Evolutionary conservation across 805 yeast genomes (phyloP).

Genomic region (Saccharomycopsis babjevae): DNA sequence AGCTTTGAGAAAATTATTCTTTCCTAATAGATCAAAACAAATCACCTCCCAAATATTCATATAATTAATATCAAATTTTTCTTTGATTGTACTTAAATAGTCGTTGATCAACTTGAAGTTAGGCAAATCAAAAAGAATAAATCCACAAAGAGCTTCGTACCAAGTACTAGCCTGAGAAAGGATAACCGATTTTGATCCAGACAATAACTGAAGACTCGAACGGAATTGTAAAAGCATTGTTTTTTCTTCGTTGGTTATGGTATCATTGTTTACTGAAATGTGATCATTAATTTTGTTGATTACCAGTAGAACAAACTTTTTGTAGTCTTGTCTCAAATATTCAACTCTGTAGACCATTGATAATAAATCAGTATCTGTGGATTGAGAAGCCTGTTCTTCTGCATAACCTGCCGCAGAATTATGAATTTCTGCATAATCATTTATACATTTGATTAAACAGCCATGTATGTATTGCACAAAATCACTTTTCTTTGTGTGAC

Average conservation of each 20-base stretch:
- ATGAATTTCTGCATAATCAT: constrained; percentile 8
- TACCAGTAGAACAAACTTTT: background rate
- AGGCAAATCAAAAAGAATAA: constrained; percentile 54
- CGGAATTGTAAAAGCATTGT: constrained; percentile 19
- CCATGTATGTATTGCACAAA: constrained; percentile 6
- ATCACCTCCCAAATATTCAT: constrained; percentile 43
- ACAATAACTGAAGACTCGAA: constrained; percentile 26
- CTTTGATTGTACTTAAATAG: constrained; percentile 23
- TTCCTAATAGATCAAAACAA: constrained; percentile 43
- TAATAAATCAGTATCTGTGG: background rate
- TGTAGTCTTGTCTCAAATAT: constrained; percentile 6
- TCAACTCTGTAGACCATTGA: background rate
- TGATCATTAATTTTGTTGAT: constrained; percentile 7
- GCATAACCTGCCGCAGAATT: background rate
- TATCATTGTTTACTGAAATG: background rate
- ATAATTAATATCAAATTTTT: constrained; percentile 19
- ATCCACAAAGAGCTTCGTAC: constrained; percentile 56
- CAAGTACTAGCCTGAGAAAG: constrained; percentile 44
- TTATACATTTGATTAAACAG: constrained; percentile 20
- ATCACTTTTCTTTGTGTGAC: background rate
- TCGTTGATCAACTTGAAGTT: constrained; percentile 33
- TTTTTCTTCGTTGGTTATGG: background rate
- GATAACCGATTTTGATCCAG: constrained; percentile 37
- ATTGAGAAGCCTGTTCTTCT: constrained; percentile 1
- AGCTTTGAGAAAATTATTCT: constrained; percentile 44